These are phyloP conservation scores for Purpureocillium takamizusanense DNA, from an alignment of 2,329 filamentous ascomycete genomes.

Conservation along the genomic window DNA sequence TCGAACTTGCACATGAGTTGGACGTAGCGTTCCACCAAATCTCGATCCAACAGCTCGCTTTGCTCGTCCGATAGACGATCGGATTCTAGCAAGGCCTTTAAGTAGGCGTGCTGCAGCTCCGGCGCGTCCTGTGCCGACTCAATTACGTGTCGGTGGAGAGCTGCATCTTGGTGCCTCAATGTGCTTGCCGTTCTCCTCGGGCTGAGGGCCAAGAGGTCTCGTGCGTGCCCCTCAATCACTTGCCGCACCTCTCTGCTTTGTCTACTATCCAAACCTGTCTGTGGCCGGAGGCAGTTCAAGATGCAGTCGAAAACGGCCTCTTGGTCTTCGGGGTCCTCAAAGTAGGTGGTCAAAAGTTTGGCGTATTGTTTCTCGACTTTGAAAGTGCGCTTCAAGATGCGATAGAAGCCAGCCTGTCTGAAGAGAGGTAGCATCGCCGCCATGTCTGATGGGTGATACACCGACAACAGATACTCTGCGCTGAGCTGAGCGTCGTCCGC, in stretches of 20 bases:
- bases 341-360: constrained; percentile 69
- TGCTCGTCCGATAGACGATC: constrained; percentile 23
- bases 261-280: constrained; percentile 53
- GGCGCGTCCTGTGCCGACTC: constrained; percentile 50
- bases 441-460: constrained; percentile 84
- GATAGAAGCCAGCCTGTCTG: constrained; percentile 72
- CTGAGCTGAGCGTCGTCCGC: constrained; percentile 95
- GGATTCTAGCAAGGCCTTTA: constrained; percentile 66
- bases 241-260: constrained; percentile 63
- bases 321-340: constrained; percentile 74
- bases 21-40: constrained; percentile 75
- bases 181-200: constrained; percentile 55
- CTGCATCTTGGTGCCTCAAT: constrained; percentile 50
- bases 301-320: constrained; percentile 73
- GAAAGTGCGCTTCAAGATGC: constrained; percentile 86
- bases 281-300: constrained; percentile 60
- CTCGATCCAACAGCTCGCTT: constrained; percentile 34
- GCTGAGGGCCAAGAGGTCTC: constrained; percentile 58
- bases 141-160: constrained; percentile 59
- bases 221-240: constrained; percentile 57
- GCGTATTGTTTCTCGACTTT: constrained; percentile 70
- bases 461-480: constrained; percentile 85
- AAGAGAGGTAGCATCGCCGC: constrained; percentile 68
- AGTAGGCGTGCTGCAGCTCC: constrained; percentile 65
- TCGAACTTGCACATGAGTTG: constrained; percentile 86